Conservation (phyloP, 345 rosid genomes). For the Hibiscus trionum region DNA sequence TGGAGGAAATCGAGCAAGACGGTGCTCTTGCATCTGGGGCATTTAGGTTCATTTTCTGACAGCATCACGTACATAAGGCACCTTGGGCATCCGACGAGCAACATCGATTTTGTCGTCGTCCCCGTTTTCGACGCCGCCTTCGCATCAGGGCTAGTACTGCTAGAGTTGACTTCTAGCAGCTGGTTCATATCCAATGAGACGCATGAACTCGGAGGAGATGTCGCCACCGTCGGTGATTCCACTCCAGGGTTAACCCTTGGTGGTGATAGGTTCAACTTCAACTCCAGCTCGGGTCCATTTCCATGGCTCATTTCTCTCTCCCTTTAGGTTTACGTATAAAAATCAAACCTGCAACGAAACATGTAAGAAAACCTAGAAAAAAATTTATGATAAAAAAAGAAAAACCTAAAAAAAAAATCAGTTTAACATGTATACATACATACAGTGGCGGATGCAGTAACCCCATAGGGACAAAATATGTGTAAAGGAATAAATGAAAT, state of each 20-base stretch:
- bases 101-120: constrained; percentile 44
- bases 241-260: constrained; percentile 41
- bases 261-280: constrained; percentile 87
- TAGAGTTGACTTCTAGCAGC: neutral
- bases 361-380: neutral
- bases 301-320: constrained; percentile 61
- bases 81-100: constrained; percentile 83
- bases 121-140: constrained; percentile 6
- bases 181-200: constrained; percentile 56
- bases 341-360: neutral
- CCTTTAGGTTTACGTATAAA: neutral
- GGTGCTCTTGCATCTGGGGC: constrained; percentile 85
- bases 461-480: no score
- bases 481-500: no score
- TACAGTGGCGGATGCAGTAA: no score
- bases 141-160: neutral
- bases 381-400: no score
- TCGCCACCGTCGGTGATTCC: constrained; percentile 33
- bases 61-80: constrained; percentile 92
- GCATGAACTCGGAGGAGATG: constrained; percentile 86
- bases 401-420: neutral
- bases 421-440: neutral
- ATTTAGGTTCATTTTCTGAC: constrained; percentile 65
- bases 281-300: constrained; percentile 63
- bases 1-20: constrained; percentile 74